Conservation (phyloP, 208 protist species). For the Wallacemonas sp. region DNA sequence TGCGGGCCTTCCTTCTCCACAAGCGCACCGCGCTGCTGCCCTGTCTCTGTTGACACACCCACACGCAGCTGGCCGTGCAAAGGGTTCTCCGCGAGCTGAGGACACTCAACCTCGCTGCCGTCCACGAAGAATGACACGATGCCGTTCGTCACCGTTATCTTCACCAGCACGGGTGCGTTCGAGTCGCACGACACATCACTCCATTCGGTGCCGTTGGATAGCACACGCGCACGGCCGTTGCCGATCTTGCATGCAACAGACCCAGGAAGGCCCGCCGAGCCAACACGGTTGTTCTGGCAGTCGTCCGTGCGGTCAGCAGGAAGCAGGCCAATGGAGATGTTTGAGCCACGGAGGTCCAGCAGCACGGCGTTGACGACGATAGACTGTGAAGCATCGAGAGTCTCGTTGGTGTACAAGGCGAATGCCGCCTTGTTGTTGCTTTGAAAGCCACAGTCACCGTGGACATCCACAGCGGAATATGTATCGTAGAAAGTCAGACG, state of each 20-base stretch:
- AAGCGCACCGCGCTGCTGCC: not conserved
- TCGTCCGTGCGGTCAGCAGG: not conserved
- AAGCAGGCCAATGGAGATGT: not conserved
- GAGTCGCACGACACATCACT: not conserved
- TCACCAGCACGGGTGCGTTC: not conserved
- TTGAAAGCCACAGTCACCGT: too few relatives aligned
- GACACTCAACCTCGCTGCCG: too few relatives aligned
- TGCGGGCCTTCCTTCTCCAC: not conserved
- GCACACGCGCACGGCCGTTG: not conserved
- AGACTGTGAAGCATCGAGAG: not conserved
- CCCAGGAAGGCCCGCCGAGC: not conserved
- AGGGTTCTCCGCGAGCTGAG: too few relatives aligned
- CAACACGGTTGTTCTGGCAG: not conserved
- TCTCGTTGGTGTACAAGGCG: too few relatives aligned
- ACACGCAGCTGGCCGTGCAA: too few relatives aligned
- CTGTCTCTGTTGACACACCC: too few relatives aligned
- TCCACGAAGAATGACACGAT: too few relatives aligned
- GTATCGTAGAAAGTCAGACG: too few relatives aligned
- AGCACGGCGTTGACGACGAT: not conserved
- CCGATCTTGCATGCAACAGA: too few relatives aligned
- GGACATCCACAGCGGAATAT: too few relatives aligned
- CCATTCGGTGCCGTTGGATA: not conserved
- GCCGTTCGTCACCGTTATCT: not conserved
- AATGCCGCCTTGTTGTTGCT: too few relatives aligned
- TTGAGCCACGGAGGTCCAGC: not conserved